Evolutionary conservation across 108 stramenopile genomes (phyloP).

Genomic region (Chaetoceros muelleri): DNA sequence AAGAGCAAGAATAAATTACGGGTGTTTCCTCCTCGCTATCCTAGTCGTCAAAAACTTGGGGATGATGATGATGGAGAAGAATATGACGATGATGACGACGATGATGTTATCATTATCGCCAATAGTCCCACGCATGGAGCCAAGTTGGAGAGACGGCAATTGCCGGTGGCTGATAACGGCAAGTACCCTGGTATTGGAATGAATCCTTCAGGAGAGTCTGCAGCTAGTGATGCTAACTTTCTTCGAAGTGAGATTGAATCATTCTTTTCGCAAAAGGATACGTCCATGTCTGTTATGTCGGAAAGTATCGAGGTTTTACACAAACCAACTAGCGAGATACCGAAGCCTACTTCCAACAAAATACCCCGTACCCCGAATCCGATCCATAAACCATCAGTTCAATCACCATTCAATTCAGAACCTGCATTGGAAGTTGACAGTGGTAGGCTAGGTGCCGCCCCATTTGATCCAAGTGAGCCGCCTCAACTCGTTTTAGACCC

Average conservation of each 20-base stretch:
- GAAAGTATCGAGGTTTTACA: not conserved
- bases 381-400: not conserved
- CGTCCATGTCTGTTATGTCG: not conserved
- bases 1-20: not conserved
- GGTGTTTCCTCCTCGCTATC: not conserved
- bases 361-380: not conserved
- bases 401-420: not conserved
- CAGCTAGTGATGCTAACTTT: not conserved
- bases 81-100: not conserved
- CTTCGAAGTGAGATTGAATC: not conserved
- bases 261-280: not conserved
- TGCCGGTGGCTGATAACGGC: not conserved
- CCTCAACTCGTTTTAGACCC: too few species aligned
- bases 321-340: too few species aligned
- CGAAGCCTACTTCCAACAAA: not conserved
- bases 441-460: not conserved
- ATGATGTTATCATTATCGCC: not conserved
- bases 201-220: not conserved
- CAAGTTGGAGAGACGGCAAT: not conserved
- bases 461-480: not conserved
- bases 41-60: not conserved
- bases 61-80: not conserved
- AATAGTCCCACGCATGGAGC: not conserved
- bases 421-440: not conserved
- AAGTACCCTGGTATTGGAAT: not conserved